Conservation (phyloP, 129 eudicot species). For the Flaveria ramosissima region DNA sequence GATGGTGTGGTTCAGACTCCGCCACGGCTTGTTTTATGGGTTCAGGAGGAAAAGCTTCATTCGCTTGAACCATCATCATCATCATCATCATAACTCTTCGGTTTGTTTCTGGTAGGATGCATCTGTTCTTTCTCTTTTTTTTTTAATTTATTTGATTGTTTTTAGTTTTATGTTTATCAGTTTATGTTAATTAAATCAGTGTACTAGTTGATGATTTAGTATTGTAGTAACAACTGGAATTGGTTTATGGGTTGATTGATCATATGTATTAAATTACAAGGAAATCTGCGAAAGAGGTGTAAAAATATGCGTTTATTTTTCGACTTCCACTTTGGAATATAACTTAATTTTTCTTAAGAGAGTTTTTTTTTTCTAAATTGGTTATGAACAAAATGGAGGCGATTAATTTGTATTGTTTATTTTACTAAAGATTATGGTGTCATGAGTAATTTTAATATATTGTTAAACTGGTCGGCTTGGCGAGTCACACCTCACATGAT, state of each 20-base stretch:
- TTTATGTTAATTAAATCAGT: conserved; percentile 8
- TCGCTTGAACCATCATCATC: conserved; percentile 32
- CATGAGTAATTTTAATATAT: too few species aligned
- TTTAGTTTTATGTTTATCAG: conserved; percentile 3
- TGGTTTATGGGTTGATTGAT: not conserved
- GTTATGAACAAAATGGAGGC: not conserved
- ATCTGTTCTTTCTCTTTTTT: conserved; percentile 10
- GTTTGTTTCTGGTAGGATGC: conserved; percentile 51
- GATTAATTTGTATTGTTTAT: too few species aligned
- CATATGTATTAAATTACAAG: too few species aligned
- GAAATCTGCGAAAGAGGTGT: too few species aligned
- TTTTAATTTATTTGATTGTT: not conserved
- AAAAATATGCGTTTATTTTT: too few species aligned
- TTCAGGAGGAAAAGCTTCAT: conserved; percentile 50
- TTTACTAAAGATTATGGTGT: too few species aligned
- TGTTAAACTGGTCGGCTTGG: too few species aligned
- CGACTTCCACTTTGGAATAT: too few species aligned
- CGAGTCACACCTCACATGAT: not conserved
- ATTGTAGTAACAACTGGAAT: not conserved
- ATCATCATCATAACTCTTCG: conserved; percentile 11
- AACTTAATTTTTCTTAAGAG: too few species aligned
- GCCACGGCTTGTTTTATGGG: conserved; percentile 52
- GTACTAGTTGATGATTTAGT: not conserved
- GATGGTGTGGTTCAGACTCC: conserved; percentile 60
- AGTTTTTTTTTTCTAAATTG: not conserved